phyloP scores from a whole-genome alignment of 371 early-diverging fungal species.

The Zopfochytrium polystomum region DNA sequence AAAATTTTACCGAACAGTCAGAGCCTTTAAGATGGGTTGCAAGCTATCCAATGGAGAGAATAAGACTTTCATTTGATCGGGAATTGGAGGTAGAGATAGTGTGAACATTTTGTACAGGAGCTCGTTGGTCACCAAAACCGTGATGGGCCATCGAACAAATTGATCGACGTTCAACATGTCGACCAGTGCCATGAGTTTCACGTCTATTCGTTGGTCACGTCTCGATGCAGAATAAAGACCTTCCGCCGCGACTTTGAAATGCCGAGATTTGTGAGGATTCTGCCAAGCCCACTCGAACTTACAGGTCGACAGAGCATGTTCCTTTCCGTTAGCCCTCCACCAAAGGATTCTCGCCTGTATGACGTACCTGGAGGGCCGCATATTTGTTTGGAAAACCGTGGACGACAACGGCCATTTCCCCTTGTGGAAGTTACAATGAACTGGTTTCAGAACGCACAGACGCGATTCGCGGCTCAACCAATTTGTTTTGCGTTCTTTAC shows the following conservation, averaged over 20 bases:
- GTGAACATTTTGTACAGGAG: conserved; percentile 12
- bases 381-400: conserved; percentile 58
- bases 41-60: too few relatives aligned
- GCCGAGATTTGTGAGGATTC: conserved; percentile 55
- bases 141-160: conserved; percentile 44
- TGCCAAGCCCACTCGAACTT: conserved; percentile 71
- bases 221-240: conserved; percentile 8
- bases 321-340: neutral
- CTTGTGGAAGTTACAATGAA: conserved; percentile 7
- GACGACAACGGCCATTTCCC: conserved; percentile 57
- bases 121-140: conserved; percentile 25
- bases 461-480: neutral
- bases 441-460: neutral
- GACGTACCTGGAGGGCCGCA: conserved; percentile 53
- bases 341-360: neutral
- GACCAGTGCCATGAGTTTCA: conserved; percentile 33
- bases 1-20: too few relatives aligned
- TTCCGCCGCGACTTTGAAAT: conserved; percentile 32
- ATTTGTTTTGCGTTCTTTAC: conserved; percentile 25
- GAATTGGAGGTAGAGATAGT: too few relatives aligned
- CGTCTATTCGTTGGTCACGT: conserved; percentile 16
- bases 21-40: too few relatives aligned
- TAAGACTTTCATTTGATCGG: too few relatives aligned
- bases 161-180: conserved; percentile 32
- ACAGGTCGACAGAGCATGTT: neutral